Percentiles rank a stretch among this genome's conserved stretches.
These are phyloP conservation scores for Excoecaria cochinchinensis DNA, from an alignment of 345 rosid genomes.

Conservation along the genomic window DNA sequence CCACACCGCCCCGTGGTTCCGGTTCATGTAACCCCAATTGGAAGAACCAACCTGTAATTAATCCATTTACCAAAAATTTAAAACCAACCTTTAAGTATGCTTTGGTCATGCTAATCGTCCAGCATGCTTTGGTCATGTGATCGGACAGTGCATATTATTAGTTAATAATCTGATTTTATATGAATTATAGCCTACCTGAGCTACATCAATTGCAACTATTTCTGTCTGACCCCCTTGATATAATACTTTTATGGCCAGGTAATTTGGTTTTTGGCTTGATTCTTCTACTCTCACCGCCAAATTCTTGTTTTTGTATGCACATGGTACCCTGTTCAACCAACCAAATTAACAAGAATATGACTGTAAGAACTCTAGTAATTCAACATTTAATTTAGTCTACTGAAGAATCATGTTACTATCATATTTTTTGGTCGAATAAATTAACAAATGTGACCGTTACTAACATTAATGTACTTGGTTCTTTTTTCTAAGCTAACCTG, in stretches of 20 bases:
- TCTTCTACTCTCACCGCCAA: slow-evolving; percentile 85
- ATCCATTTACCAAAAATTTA: background rate
- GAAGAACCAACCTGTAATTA: slow-evolving; percentile 57
- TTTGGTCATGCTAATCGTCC: too few relatives aligned
- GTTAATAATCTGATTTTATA: background rate
- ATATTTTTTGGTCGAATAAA: background rate
- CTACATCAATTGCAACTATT: slow-evolving; percentile 70
- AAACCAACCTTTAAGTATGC: too few relatives aligned
- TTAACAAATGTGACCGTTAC: slow-evolving; percentile 25
- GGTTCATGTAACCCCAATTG: slow-evolving; percentile 65
- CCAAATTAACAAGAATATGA: background rate
- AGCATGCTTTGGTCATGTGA: too few relatives aligned
- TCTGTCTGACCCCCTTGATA: slow-evolving; percentile 98
- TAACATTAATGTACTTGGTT: slow-evolving; percentile 31
- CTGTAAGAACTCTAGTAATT: background rate
- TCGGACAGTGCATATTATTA: too few relatives aligned
- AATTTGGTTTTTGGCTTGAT: slow-evolving; percentile 70
- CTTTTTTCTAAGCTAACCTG: background rate
- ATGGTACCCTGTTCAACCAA: slow-evolving; percentile 61
- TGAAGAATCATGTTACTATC: background rate
- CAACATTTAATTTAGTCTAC: background rate
- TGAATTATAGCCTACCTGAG: slow-evolving; percentile 36
- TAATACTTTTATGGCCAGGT: slow-evolving; percentile 67
- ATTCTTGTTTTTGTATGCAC: slow-evolving; percentile 63
- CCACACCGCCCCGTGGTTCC: slow-evolving; percentile 83